Conservation (phyloP, 176 grass and related monocot species). For the Zea mays region DNA sequence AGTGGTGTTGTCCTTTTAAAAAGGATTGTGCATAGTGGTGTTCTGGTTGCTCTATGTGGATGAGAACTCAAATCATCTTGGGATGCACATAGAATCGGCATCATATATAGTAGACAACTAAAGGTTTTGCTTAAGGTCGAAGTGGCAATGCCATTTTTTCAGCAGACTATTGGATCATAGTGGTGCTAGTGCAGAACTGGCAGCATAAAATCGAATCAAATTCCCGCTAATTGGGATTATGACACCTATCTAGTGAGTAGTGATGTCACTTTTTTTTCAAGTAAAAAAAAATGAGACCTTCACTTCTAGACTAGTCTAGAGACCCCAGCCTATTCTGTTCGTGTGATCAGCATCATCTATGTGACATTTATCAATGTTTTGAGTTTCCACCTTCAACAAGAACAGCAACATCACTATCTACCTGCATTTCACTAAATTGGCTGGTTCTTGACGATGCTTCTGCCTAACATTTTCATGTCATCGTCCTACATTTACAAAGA, state of each 20-base stretch:
- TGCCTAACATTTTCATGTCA: background rate
- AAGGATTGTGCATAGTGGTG: too few species aligned
- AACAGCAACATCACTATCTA: background rate
- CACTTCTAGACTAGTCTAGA: too few species aligned
- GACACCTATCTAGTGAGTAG: background rate
- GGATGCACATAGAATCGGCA: background rate
- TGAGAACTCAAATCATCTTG: background rate
- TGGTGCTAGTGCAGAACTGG: background rate
- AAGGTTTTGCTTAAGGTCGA: background rate
- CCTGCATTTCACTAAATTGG: background rate
- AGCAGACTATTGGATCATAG: background rate
- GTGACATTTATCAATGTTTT: background rate
- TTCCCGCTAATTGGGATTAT: background rate
- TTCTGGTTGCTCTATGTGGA: too few species aligned
- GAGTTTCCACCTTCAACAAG: background rate
- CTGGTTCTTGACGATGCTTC: background rate
- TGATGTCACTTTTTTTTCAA: background rate
- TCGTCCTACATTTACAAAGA: background rate
- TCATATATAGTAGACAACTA: background rate
- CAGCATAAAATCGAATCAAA: background rate
- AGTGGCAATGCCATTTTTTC: background rate
- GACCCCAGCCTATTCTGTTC: background rate
- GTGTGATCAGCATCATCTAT: background rate
- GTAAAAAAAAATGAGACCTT: too few species aligned
- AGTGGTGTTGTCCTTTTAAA: background rate